Evolutionary conservation across 2,329 filamentous ascomycete species (phyloP).

Genomic region (Apiospora sp.): DNA sequence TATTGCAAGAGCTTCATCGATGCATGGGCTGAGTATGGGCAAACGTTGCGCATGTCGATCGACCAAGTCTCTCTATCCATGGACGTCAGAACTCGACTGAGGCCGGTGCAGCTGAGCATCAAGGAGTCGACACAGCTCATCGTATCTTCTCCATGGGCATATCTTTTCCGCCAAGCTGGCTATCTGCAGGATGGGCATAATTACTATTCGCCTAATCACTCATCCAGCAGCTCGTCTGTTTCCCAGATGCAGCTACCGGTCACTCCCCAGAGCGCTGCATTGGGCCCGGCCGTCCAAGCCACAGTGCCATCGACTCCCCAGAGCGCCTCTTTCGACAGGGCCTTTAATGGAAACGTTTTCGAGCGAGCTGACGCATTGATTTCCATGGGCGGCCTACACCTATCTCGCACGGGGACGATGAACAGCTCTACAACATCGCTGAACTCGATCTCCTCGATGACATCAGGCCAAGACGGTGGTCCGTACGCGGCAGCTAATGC

Average conservation of each 20-base stretch:
- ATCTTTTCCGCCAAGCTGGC: constrained; percentile 48
- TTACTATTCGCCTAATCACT: constrained; percentile 44
- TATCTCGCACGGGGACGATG: constrained; percentile 60
- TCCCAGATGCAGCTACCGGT: constrained; percentile 67
- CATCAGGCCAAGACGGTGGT: constrained; percentile 37
- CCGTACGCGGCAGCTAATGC: constrained; percentile 30
- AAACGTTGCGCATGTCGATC: constrained; percentile 63
- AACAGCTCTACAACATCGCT: constrained; percentile 46
- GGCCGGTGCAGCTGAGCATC: constrained; percentile 82
- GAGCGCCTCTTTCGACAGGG: constrained; percentile 61
- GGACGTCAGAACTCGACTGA: constrained; percentile 77
- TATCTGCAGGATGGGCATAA: constrained; percentile 34
- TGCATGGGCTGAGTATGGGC: constrained; percentile 73
- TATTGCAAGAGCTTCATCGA: constrained; percentile 79
- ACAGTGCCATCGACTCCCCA: constrained; percentile 80
- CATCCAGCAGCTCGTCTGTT: constrained; percentile 37
- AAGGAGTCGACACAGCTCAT: constrained; percentile 83
- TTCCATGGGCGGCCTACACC: constrained; percentile 64
- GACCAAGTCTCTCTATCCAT: constrained; percentile 62
- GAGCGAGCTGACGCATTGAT: constrained; percentile 66
- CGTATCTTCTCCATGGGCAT: constrained; percentile 64
- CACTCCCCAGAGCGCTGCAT: constrained; percentile 86
- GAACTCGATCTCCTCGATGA: constrained; percentile 42
- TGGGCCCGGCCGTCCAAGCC: constrained; percentile 89
- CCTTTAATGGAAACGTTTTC: constrained; percentile 66